These are phyloP conservation scores for Adansonia digitata DNA, from an alignment of 345 rosid genomes.

Conservation along the genomic window DNA sequence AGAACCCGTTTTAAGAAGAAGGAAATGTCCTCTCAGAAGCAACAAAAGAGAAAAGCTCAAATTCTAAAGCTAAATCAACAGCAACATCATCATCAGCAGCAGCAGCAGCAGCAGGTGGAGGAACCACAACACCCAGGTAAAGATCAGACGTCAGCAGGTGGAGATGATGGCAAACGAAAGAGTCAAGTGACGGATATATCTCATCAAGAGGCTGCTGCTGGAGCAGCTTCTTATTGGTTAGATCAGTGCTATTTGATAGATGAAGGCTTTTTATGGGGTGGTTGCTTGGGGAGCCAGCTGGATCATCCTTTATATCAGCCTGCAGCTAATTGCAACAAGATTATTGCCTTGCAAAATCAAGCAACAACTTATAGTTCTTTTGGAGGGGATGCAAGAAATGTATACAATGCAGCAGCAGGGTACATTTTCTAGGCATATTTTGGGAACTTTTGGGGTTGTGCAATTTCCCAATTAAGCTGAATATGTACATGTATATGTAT, in stretches of 20 bases:
- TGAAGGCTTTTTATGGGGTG: conserved; percentile 38
- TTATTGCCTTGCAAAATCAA: conserved; percentile 25
- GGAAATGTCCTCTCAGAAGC: conserved; percentile 30
- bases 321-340: conserved; percentile 18
- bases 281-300: conserved; percentile 43
- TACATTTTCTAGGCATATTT: conserved; percentile 24
- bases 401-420: conserved; percentile 26
- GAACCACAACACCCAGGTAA: background rate
- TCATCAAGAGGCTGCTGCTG: conserved; percentile 16
- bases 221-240: background rate
- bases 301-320: conserved; percentile 18
- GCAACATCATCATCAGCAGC: background rate
- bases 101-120: conserved; percentile 1
- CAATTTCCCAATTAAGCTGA: too few species aligned
- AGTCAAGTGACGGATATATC: background rate
- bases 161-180: background rate
- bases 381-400: conserved; percentile 23
- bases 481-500: too few species aligned
- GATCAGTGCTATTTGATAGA: conserved; percentile 24
- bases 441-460: background rate
- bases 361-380: conserved; percentile 2
- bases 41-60: conserved; percentile 32
- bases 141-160: background rate
- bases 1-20: conserved; percentile 80
- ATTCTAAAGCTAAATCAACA: conserved; percentile 21